Percentiles rank a stretch among this genome's conserved stretches.
Evolutionary conservation across 352 stramenopile species (phyloP).

Genomic region (Phytophthora citrophthora): DNA sequence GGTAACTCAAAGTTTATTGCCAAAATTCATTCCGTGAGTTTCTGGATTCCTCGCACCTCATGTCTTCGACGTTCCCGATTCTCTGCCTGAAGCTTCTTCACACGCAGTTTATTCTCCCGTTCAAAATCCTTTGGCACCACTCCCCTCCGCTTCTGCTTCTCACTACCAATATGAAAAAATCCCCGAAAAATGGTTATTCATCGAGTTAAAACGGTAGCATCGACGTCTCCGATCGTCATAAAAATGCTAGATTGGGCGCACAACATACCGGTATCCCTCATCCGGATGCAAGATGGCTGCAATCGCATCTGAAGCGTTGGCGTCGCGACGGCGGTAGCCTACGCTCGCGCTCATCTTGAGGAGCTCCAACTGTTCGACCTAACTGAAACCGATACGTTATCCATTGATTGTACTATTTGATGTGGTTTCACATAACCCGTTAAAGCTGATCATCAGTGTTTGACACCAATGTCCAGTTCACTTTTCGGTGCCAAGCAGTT

Average conservation of each 20-base stretch:
- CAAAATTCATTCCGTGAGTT: not conserved
- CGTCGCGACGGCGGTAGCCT: constrained; percentile 63
- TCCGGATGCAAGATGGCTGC: constrained; percentile 68
- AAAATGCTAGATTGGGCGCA: not conserved
- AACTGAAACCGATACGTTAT: constrained; percentile 18
- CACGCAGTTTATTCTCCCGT: constrained; percentile 63
- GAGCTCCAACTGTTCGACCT: constrained; percentile 5
- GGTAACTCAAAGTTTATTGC: constrained; percentile 10
- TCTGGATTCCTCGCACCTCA: constrained; percentile 35
- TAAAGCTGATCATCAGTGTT: constrained; percentile 21
- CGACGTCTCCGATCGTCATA: too few relatives aligned
- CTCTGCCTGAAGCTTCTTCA: constrained; percentile 66
- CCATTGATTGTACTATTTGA: constrained; percentile 1
- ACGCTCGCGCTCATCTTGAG: constrained; percentile 47
- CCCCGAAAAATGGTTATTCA: not conserved
- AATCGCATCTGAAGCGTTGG: constrained; percentile 75
- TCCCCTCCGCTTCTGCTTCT: constrained; percentile 61
- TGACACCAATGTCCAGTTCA: constrained; percentile 29
- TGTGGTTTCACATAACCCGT: constrained; percentile 18
- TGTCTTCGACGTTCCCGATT: constrained; percentile 56
- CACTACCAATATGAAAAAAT: constrained; percentile 34
- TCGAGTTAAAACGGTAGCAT: not conserved
- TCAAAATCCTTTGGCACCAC: constrained; percentile 69
- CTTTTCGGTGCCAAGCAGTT: constrained; percentile 11
- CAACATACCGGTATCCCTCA: constrained; percentile 55